phyloP scores from a whole-genome alignment of 2,329 filamentous ascomycete species.

The Aspergillus tanneri region DNA sequence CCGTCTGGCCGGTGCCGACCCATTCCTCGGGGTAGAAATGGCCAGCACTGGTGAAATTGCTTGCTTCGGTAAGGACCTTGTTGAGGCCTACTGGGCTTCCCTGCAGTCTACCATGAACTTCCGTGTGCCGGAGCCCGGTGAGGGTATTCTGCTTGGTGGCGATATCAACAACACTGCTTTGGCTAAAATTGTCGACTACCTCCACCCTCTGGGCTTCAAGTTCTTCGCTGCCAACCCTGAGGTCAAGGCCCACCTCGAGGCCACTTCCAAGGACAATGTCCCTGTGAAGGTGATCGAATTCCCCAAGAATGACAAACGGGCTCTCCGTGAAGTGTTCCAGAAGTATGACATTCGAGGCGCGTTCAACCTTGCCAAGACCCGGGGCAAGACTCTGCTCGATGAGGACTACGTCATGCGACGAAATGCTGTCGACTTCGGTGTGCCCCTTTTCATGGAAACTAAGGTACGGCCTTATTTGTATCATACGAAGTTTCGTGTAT shows the following conservation, averaged over 20 bases:
- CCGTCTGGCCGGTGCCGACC: slow-evolving; percentile 91
- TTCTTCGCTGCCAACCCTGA: slow-evolving; percentile 79
- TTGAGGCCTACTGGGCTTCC: slow-evolving; percentile 97
- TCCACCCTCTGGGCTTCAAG: slow-evolving; percentile 89
- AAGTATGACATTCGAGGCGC: slow-evolving; percentile 95
- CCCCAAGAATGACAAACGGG: slow-evolving; percentile 93
- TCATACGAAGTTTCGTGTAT: background rate
- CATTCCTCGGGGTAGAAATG: slow-evolving; percentile 98
- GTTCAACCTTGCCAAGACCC: slow-evolving; percentile 86
- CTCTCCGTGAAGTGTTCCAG: slow-evolving; percentile 89
- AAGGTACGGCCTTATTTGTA: slow-evolving; percentile 66
- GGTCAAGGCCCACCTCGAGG: slow-evolving; percentile 82
- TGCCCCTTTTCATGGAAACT: slow-evolving; percentile 97
- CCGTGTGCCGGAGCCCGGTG: slow-evolving; percentile 88
- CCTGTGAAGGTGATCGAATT: slow-evolving; percentile 91
- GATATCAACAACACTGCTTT: slow-evolving; percentile 71
- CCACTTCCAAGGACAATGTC: slow-evolving; percentile 63
- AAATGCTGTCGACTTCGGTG: slow-evolving; percentile 97
- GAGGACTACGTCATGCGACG: slow-evolving; percentile 98
- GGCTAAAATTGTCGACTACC: slow-evolving; percentile 77
- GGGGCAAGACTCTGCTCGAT: slow-evolving; percentile 80
- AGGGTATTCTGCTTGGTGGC: slow-evolving; percentile 92
- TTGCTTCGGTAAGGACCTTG: slow-evolving; percentile 92
- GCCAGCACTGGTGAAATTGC: slow-evolving; percentile 95
- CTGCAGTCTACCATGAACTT: slow-evolving; percentile 99